Evolutionary conservation across 345 rosid species (phyloP), one percentile per base, ranked within the genome.

Genomic region (Punica granatum): DNA sequence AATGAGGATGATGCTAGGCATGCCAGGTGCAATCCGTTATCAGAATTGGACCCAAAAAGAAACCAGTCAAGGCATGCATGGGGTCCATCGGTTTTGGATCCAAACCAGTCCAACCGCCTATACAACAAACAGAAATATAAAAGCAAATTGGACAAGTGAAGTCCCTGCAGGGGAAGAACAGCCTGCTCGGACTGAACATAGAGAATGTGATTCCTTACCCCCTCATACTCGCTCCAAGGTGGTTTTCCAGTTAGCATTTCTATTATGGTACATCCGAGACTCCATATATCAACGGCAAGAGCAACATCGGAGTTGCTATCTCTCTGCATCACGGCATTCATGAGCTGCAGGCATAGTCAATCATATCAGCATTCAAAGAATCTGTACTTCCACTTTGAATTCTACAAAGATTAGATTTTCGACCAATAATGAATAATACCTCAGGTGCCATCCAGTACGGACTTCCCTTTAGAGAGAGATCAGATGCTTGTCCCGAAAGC

Each of bases 371-470:
- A 28, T 25, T 56, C 26, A n/a, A 44, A 26, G 34, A 56, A 12
- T 33, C 43, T 2, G 6, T 60, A 60, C 10, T 33, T 33, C 25
- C 2, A n/a, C 12, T 21, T 3, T 61, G 7, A 18, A 19, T 33
- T 33, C 23, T 8, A 33, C 6, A 28, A 19, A 13, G 42, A 34
- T 48, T 6, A 0, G 63, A 75, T 54, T 60, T 6, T 62, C 66
- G 28, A 32, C 37, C 31, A 48, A 42, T 56, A 43, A 60, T 49
- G 39, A 62, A 51, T 67, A 63, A 23, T 83, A 94, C 99, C 96
- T 94, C 99, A 65, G 99, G 99, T 74, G 97, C 97, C 99, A 91
- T 94, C 99, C 99, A 94, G 69, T 94, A 84, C 18, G 99, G 99
- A 67, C 97, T 94, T 78, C 99, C 97, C 71, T 85, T 94, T 49